Evolutionary conservation across 495 filamentous ascomycete species (phyloP), one percentile per base, ranked within the genome.

Genomic region (Cairneyella variabilis): DNA sequence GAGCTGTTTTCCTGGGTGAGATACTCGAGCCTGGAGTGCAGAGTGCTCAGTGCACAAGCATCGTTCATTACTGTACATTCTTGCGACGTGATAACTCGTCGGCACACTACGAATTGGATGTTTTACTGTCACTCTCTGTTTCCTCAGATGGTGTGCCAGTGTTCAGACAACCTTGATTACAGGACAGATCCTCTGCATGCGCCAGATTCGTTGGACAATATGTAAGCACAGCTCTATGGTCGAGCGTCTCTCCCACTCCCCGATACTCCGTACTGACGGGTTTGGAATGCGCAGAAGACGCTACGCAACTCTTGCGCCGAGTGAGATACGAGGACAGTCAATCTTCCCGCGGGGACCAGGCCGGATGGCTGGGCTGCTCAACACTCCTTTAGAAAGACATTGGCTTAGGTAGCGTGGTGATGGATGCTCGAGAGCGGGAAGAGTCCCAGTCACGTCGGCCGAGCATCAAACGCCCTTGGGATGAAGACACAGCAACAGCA

Each of bases 381-480:
- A 54, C 30, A 41, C 34, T 45, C 36, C 45, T 18, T 44, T 30
- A 48, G 22, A 47, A 54, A 49, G 39, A 53, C 37, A 54, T 18
- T 47, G 48, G 52, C 34, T 48, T 41, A 46, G 32, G 45, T 30
- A 39, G 45, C 26, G 48, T 52, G 60, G 60, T 59, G 46, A 63
- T 63, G 60, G 60, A 59, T 53, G 60, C 53, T 56, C 56, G 48
- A 53, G 60, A 51, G 48, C 36, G 53, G 53, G 53, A 59, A 17
- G 27, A 50, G 34, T 56, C 59, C 34, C 60, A 56, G 37, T 57
- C 40, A 34, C 48, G 34, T 37, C 56, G 50, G 36, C 14, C 51
- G 22, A 51, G 44, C 43, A 54, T 57, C 47, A 63, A 63, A 40
- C 53, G 60, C 8, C 60, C 60, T 44, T 63, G 60, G 60, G 57